Base-by-base conservation (phyloP, 2,329 filamentous ascomycete genomes). In the Ophiocordyceps sinensis region DNA sequence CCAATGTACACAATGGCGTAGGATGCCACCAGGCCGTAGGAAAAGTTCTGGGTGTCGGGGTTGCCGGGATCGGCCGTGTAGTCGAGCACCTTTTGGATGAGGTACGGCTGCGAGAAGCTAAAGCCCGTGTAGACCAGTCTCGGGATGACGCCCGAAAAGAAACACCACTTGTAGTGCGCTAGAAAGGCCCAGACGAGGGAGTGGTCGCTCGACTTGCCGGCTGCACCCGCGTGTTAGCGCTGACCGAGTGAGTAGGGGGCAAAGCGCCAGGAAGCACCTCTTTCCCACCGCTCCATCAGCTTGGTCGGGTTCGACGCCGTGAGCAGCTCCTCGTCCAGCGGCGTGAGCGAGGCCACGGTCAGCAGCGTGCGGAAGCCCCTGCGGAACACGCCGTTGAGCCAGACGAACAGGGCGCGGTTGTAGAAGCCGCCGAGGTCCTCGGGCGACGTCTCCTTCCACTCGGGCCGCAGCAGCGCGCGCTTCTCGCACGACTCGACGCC, bases 41-140 rank as follows among this genome's bases (percentile, higher is more conserved):
- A 62, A 13, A 46, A 43, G 34, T 57, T 59, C 5, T 50, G 52
- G 12, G 47, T 50, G 31, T 51, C 47, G 29, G 49, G 40, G 2
- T 41, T 48, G 29, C 51, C 45, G 0, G 52, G 46, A 23, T 54
- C 51, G 12, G 50, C 44, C 1, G 54, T 53, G 14, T 57, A 57
- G 29, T 50, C 48, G 34, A 64, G 52, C 3, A 56, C 51, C 21
- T 54, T 52, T 30, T 58, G 50, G 43, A 68, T 56, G 13, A 69
- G 57, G 21, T 67, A 63, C 0, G 66, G 65, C 44, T 68, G 64
- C 13, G 59, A 53, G 39, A 67, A 66, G 4, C 49, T 57, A 42
- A 68, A 64, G 1, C 52, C 63, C 2, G 55, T 53, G 28, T 59
- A 55, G 17, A 50, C 49, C 9, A 66, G 46, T 1, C 64, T 55